Conservation (phyloP, 2,329 filamentous ascomycete species). For the Ophioceras dolichostomum region DNA sequence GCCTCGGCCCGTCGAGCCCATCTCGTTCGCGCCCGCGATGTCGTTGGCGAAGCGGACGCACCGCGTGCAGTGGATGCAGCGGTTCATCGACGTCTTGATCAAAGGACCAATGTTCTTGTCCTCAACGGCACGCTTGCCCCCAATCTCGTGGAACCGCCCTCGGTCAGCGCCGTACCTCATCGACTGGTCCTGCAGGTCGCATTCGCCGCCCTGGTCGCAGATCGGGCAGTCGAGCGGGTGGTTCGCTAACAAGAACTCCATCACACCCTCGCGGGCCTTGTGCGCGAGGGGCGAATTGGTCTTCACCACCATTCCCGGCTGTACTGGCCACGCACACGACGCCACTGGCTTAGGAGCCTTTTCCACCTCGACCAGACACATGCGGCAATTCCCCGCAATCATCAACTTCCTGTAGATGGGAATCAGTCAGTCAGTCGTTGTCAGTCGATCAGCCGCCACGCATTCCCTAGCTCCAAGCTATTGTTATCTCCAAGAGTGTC, state of each 20-base stretch:
- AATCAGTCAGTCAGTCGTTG: constrained; percentile 22
- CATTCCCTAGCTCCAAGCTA: too few species aligned
- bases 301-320: constrained; percentile 98
- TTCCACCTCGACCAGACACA: constrained; percentile 98
- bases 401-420: constrained; percentile 64
- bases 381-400: constrained; percentile 99
- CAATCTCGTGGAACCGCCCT: constrained; percentile 91
- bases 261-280: constrained; percentile 96
- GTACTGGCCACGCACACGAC: constrained; percentile 97
- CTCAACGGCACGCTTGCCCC: constrained; percentile 93
- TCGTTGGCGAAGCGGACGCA: constrained; percentile 98
- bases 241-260: constrained; percentile 96
- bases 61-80: constrained; percentile 97
- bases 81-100: constrained; percentile 99
- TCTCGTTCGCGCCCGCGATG: constrained; percentile 86
- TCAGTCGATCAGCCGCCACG: too few species aligned
- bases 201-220: constrained; percentile 98
- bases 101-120: constrained; percentile 98
- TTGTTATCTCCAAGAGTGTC: too few species aligned
- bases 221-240: constrained; percentile 94
- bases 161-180: constrained; percentile 97
- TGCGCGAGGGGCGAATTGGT: constrained; percentile 92
- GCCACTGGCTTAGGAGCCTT: constrained; percentile 92
- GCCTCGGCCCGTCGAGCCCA: constrained; percentile 88
- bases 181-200: constrained; percentile 97